Base-by-base conservation (phyloP, 2,329 filamentous ascomycete genomes). In the Colletotrichum plurivorum region DNA sequence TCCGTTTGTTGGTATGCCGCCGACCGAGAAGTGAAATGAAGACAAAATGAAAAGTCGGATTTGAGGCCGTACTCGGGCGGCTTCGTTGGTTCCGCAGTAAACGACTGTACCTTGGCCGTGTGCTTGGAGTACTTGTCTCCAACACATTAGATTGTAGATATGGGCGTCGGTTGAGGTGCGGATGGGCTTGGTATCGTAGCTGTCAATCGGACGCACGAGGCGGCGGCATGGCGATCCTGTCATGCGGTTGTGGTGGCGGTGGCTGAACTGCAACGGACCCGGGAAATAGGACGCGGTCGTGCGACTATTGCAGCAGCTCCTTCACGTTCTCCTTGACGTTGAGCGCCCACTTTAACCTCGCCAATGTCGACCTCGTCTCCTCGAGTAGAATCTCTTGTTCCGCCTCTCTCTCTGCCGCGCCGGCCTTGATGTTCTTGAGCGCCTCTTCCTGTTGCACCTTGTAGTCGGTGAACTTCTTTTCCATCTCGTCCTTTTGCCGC, bases 331-430 rank as follows among this genome's bases (percentile, higher is more conserved):
- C 81, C 81, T 92, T 90, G 59, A 93, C 86, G 61, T 87, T 89
- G 72, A 94, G 84, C 15, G 92, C 91, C 92, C 92, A 94, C 75
- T 84, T 88, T 78, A 95, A 85, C 82, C 93, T 89, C 71, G 89
- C 84, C 58, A 93, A 81, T n/a, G 88, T 87, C 73, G 87, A 83
- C 72, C 85, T 84, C 51, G 90, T 82, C 75, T 91, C 88, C 45
- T 85, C 79, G n/a, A 92, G 80, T 27, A 89, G 82, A 65, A 78
- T 79, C 71, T 89, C 84, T 73, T 92, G 91, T 75, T 92, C 87
- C 27, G 84, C 80, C 75, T 93, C 91, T 71, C 89, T 84, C 69
- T 80, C 79, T 31, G 79, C 83, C 5, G 89, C 90, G 62, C 85
- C 84, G 16, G 81, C 78, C 76, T 92, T 89, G 74, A 94, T 90